Evolutionary conservation across 192 early-diverging fungal species (phyloP), one percentile per base, ranked within the genome.

Genomic region (Phycomyces nitens): DNA sequence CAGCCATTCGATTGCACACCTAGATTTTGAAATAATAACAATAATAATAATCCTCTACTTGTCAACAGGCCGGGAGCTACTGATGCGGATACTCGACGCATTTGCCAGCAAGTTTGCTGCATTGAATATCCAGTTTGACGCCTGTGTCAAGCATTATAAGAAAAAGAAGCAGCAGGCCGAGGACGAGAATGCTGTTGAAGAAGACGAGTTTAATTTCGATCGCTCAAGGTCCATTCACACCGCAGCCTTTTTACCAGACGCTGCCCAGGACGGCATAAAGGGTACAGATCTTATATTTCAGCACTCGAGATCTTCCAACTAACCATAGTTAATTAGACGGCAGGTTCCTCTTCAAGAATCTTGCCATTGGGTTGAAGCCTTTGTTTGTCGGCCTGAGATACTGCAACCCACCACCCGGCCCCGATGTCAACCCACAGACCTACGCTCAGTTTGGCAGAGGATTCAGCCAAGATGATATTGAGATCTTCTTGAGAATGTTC

Each of bases 351-450:
- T 87, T 99, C 70, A 94, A 89, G 70, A 94, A 88, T 59, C 68
- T 99, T 53, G 89, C 96, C n/a, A 83, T 85, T 50, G 94, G 94
- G 22, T 73, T 95, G 58, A 96, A 94, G 63, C 88, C 87, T 24
- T 83, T 92, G 23, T 77, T 96, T 15, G 78, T 85, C 53, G 82
- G 86, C 38, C 79, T 98, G 3, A 80, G 88, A 53, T 80, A 79
- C 58, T 85, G 84, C 64, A 90, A 93, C 74, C 90, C 85, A 16
- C 77, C 65, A 18, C 76, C 86, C 15, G 53, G 50, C n/a, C 58
- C 64, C 50, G 52, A 65, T 6, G 65, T 60, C 29, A 78, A 73
- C 39, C 38, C 60, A 1, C 81, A 80, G 58, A 49, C 56, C 12
- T 68, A 72, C 22, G 73, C 71, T 65, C 69, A 79, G 2, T 77